Percentiles rank a stretch among this genome's conserved stretches.
phyloP scores from a whole-genome alignment of 192 early-diverging fungal genomes.

The Umbelopsis sp. region DNA sequence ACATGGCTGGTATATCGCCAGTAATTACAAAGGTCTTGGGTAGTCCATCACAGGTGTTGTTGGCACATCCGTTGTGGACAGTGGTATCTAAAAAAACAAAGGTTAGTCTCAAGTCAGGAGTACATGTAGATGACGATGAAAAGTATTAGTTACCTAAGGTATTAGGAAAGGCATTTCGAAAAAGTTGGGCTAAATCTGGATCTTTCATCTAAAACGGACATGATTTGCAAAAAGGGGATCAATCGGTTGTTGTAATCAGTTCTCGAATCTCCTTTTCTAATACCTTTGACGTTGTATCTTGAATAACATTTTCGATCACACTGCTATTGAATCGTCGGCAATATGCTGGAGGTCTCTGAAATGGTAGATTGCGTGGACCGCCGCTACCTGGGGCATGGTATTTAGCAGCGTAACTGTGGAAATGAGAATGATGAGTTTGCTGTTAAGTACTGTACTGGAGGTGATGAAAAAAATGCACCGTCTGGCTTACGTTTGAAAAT shows the following conservation, averaged over 20 bases:
- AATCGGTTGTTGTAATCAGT: too few species aligned
- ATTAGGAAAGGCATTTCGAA: conserved; percentile 67
- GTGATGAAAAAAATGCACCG: too few species aligned
- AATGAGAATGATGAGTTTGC: not conserved
- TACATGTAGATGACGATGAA: too few species aligned
- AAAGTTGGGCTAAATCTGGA: conserved; percentile 58
- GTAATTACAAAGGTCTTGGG: conserved; percentile 69
- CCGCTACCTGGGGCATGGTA: conserved; percentile 29
- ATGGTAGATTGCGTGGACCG: conserved; percentile 32
- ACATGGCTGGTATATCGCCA: conserved; percentile 71
- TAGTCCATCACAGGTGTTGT: conserved; percentile 16
- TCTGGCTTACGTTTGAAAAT: conserved; percentile 17
- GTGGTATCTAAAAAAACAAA: conserved; percentile 54
- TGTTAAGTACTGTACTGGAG: not conserved
- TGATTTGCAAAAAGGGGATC: not conserved
- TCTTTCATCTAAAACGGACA: conserved; percentile 41
- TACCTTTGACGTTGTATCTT: conserved; percentile 38
- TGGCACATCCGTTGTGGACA: conserved; percentile 44
- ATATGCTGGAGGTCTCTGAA: conserved; percentile 42
- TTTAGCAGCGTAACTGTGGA: conserved; percentile 24
- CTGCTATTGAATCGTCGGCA: conserved; percentile 53
- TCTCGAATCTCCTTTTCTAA: too few species aligned
- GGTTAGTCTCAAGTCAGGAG: not conserved
- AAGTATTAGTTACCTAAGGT: conserved; percentile 42
- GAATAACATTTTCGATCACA: conserved; percentile 49